A percentile compares a stretch with the other conserved stretches of the same genome.
Evolutionary conservation across 2,329 filamentous ascomycete species (phyloP).

Genomic region (Fusarium sp.): DNA sequence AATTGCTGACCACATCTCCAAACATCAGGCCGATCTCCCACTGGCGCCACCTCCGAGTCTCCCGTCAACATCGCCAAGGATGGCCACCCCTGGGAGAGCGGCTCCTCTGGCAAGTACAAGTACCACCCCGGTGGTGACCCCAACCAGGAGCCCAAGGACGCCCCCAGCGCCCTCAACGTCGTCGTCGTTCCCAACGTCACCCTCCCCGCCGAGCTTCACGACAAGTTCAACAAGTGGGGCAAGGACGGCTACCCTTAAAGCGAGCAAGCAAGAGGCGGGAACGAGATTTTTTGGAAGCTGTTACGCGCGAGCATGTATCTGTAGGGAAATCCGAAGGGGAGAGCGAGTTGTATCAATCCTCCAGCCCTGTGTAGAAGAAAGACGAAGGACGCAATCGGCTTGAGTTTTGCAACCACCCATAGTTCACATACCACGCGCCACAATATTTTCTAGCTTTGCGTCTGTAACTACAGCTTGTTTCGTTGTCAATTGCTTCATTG

Average conservation of each 20-base stretch:
- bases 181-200: slow-evolving; percentile 94
- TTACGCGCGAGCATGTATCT: slow-evolving; percentile 25
- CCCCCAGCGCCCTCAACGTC: slow-evolving; percentile 92
- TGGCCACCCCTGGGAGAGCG: slow-evolving; percentile 91
- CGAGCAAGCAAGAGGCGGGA: slow-evolving; percentile 4
- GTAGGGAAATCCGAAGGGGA: slow-evolving; percentile 18
- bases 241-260: slow-evolving; percentile 84
- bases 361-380: slow-evolving; percentile 37
- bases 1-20: slow-evolving; percentile 36
- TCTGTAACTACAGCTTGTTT: slow-evolving; percentile 35
- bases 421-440: slow-evolving; percentile 38
- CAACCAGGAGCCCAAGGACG: slow-evolving; percentile 78
- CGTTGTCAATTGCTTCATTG: slow-evolving; percentile 4
- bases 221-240: slow-evolving; percentile 99
- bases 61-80: slow-evolving; percentile 74
- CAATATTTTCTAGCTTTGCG: slow-evolving; percentile 37
- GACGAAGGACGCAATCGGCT: slow-evolving; percentile 31
- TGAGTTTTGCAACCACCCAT: slow-evolving; percentile 39
- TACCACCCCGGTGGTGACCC: slow-evolving; percentile 88
- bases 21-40: slow-evolving; percentile 77
- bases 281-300: slow-evolving; percentile 10
- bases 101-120: slow-evolving; percentile 70
- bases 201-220: slow-evolving; percentile 90
- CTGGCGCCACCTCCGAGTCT: slow-evolving; percentile 81
- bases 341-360: slow-evolving; percentile 22